Evolutionary conservation across 148 eudicot species (phyloP), one percentile per base, ranked within the genome.

Genomic region (Gaultheria prostrata): DNA sequence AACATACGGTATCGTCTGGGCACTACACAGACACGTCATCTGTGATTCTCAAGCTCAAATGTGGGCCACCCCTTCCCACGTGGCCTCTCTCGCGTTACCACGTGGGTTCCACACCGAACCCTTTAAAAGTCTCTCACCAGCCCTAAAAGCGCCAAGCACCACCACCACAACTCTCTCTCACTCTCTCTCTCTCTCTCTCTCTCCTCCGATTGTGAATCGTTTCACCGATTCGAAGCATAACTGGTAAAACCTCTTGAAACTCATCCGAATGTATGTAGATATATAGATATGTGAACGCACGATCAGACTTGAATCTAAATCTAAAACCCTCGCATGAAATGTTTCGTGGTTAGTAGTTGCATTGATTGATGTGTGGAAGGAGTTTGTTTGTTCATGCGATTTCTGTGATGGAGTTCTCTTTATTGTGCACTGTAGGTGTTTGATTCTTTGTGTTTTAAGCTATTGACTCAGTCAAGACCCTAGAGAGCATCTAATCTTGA

Each of bases 121-220:
- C 90, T 85, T 88, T 88, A 88, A 85, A 85, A 30, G 67, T 76
- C 79, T 57, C 82, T 1, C 35, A 63, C 15, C 21, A 56, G 78
- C 84, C 88, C 84, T 57, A 86, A 24, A 24, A 84, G 83, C 88
- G 81, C 88, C 85, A 84, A 86, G 84, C 81, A 32, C 8, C 80
- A 17, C 67, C 54, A 17, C 26, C 26, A 24, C 82, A 32, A 7
- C 65, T 59, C 49, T 65, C 26, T 80, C 79, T 75, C 84, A 50
- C 79, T 56, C 83, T 70, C 57, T 26, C 43, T 63, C 77, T 76
- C 81, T 76, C 70, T 79, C 75, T 50, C 51, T 32, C 39, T 59
- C 65, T 59, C 8, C 8, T 49, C 32, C 45, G 69, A 78, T 82
- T 70, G 50, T 50, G 54, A 61, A 35, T 73, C 45, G n/a, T 21